Evolutionary conservation across 257 asterid species (phyloP).

Genomic region (Striga asiatica): DNA sequence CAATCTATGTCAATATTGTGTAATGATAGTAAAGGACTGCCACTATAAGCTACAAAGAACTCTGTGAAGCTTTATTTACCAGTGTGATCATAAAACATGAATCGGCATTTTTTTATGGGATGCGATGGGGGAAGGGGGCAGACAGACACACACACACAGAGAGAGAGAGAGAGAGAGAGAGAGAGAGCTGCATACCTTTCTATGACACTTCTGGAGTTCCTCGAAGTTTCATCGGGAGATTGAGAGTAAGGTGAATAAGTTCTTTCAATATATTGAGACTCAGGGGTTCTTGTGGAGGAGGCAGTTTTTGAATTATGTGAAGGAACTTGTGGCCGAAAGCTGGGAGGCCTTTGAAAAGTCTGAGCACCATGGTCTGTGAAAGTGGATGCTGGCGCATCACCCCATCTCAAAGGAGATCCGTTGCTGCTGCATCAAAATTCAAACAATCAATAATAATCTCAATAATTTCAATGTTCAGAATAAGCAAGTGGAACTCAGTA

Average conservation of each 20-base stretch:
- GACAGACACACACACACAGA: no score
- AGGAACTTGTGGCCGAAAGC: constrained; percentile 21
- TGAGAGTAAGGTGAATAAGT: constrained; percentile 29
- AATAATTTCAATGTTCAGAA: not conserved
- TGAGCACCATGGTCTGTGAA: constrained; percentile 29
- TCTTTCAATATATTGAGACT: constrained; percentile 23
- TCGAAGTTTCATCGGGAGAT: constrained; percentile 25
- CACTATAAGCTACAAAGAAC: not conserved
- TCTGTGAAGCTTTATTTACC: not conserved
- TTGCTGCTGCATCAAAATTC: constrained; percentile 21
- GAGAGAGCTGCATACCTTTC: constrained; percentile 24
- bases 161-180: not conserved
- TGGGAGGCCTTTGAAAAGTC: constrained; percentile 30
- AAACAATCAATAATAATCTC: constrained; percentile 14
- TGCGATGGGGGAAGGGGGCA: no score
- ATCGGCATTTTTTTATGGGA: no score
- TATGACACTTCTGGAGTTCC: constrained; percentile 23
- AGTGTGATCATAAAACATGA: not conserved
- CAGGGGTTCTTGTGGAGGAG: constrained; percentile 21
- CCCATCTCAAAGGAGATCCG: constrained; percentile 34
- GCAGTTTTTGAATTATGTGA: constrained; percentile 20
- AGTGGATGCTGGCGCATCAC: constrained; percentile 17
- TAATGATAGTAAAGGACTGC: not conserved
- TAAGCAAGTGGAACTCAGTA: not conserved
- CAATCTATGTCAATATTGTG: not conserved